Base-by-base conservation (phyloP, 2,329 filamentous ascomycete species). In the Aciculosporium take region DNA sequence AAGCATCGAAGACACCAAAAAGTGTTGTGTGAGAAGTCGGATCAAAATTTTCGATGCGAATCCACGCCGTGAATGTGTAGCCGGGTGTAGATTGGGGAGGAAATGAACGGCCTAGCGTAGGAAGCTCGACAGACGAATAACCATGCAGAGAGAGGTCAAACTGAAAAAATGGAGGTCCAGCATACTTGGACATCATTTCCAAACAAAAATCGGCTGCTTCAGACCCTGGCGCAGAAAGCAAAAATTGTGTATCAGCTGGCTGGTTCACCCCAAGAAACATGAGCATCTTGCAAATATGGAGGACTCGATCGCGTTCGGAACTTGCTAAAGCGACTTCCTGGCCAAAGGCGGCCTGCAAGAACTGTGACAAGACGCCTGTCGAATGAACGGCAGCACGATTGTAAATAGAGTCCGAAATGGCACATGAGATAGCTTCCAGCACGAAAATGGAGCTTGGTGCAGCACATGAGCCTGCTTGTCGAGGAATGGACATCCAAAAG, bases 1-100 rank as follows among this genome's bases (percentile, higher is more conserved):
- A 86, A 3, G 81, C 71, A 61, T 98, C 91, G 59, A 93, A 96
- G 7, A 91, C 85, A 21, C 91, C 91, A 58, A 98, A 98, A 12
- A 98, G 73, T 0, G 91, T 98, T 0, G 91, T 98, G 58, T 98
- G 91, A 13, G 83, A 79, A 35, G 76, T 74, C 5, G 75, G 66
- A 57, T 98, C 93, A 58, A 91, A 96, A 31, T 77, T 69, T 57
- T 96, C 88, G 45, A 98, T 76, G 17, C 83, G 78, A 38, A 94
- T 74, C 91, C 91, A 98, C 0, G 85, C 76, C 35, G 84, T 76
- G 46, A 98, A 81, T 1, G 87, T 94, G 62, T 96, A 98, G 17
- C 91, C 93, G n/a, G 71, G 67, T 8, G 79, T 75, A 15, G 79
- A 77, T 41, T 76, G 71, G 1, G 91, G 87, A 9, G 91, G 93